These are phyloP conservation scores for Ogataea angusta DNA, from an alignment of 805 yeast genomes.

Conservation along the genomic window DNA sequence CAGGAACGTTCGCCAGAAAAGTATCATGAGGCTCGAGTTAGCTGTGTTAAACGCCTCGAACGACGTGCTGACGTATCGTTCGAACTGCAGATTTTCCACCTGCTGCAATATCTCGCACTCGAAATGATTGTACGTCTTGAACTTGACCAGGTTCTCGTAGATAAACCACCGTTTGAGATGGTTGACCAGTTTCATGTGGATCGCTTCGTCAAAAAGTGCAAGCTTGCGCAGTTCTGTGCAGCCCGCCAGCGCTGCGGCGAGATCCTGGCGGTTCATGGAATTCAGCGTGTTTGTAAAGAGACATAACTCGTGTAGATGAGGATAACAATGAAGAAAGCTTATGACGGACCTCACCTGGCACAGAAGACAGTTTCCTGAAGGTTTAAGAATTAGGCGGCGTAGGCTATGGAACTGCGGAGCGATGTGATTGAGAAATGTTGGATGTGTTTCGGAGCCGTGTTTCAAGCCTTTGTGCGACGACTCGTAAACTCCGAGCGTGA, in stretches of 20 bases:
- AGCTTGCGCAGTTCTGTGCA: conserved; percentile 13
- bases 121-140: conserved; percentile 18
- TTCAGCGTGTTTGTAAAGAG: conserved; percentile 22
- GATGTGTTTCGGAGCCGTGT: conserved; percentile 10
- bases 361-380: conserved; percentile 26
- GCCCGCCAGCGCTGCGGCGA: conserved; percentile 7
- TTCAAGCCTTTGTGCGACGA: conserved; percentile 24
- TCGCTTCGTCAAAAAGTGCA: conserved; percentile 24
- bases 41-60: conserved; percentile 20
- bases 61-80: conserved; percentile 15
- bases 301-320: conserved; percentile 12
- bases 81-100: conserved; percentile 15
- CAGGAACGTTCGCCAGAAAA: conserved; percentile 27
- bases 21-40: conserved; percentile 19
- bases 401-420: conserved; percentile 19
- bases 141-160: conserved; percentile 18
- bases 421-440: conserved; percentile 11
- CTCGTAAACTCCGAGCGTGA: conserved; percentile 24
- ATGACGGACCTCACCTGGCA: conserved; percentile 25
- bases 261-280: conserved; percentile 7
- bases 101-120: conserved; percentile 22
- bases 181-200: conserved; percentile 19
- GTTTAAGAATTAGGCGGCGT: conserved; percentile 20
- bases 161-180: conserved; percentile 27
- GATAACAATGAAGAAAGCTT: conserved; percentile 9